Percentiles rank a stretch among this genome's conserved stretches.
Conservation (phyloP, 2,329 filamentous ascomycete genomes). For the Amesomyces nigricolor region DNA sequence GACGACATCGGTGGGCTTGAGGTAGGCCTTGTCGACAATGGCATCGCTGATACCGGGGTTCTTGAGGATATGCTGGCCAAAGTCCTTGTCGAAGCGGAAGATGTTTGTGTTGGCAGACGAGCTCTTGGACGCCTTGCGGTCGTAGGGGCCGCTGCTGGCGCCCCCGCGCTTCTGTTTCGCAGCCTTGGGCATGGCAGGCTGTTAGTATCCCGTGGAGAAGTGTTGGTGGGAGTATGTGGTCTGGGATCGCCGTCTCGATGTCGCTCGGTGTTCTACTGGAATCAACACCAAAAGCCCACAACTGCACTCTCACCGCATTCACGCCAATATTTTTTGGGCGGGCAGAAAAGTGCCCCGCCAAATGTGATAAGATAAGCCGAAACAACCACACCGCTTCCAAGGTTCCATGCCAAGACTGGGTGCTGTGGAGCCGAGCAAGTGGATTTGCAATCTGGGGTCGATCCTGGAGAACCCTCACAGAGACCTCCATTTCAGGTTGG, state of each 20-base stretch:
- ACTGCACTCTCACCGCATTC: conserved; percentile 5
- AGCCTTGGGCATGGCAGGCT: conserved; percentile 37
- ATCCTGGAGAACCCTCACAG: no score
- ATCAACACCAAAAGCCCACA: background rate
- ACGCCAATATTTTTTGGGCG: conserved; percentile 19
- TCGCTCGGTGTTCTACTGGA: no score
- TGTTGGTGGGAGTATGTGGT: background rate
- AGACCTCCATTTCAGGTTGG: no score
- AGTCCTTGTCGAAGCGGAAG: conserved; percentile 94
- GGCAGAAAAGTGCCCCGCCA: conserved; percentile 25
- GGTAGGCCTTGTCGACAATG: conserved; percentile 74
- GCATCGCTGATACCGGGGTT: conserved; percentile 30
- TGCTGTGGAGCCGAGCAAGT: no score
- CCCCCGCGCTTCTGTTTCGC: conserved; percentile 35
- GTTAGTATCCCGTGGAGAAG: background rate
- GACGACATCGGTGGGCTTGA: conserved; percentile 86
- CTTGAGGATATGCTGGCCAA: conserved; percentile 86
- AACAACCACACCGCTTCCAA: conserved; percentile 7
- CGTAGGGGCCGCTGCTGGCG: conserved; percentile 32
- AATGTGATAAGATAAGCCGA: conserved; percentile 23
- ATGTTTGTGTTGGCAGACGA: conserved; percentile 61
- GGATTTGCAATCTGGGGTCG: no score
- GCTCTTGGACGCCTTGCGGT: conserved; percentile 28
- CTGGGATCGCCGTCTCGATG: background rate
- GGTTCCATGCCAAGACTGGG: no score